These are phyloP conservation scores for Trichophyton rubrum DNA, from an alignment of 2,329 filamentous ascomycete species.

Conservation along the genomic window DNA sequence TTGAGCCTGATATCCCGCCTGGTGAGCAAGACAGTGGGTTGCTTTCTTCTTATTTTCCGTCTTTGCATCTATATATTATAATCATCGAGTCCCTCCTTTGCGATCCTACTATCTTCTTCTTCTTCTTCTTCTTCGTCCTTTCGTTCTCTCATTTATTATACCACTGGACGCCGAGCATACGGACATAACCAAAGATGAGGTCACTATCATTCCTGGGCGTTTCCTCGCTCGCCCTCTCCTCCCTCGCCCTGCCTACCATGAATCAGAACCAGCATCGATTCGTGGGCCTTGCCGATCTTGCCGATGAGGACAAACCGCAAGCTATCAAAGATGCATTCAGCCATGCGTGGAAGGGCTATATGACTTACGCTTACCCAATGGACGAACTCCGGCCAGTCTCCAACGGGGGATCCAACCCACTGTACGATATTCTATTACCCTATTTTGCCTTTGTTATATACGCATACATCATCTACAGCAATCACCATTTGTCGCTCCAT, in stretches of 20 bases:
- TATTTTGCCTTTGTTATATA: not conserved
- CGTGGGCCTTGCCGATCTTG: not conserved
- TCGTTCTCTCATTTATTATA: not conserved
- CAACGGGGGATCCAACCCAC: conserved; percentile 54
- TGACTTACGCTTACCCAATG: conserved; percentile 60
- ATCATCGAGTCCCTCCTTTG: too few species aligned
- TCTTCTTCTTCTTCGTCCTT: not conserved
- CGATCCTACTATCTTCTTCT: too few species aligned
- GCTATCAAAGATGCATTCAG: conserved; percentile 58
- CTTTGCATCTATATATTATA: too few species aligned
- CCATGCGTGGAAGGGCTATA: conserved; percentile 61
- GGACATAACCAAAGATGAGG: not conserved
- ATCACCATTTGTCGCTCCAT: not conserved
- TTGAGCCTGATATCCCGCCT: not conserved
- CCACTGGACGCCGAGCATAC: too few species aligned
- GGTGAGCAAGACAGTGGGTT: too few species aligned
- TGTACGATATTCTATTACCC: conserved; percentile 37
- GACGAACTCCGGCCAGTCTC: conserved; percentile 61
- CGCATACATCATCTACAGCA: not conserved
- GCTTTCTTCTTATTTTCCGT: too few species aligned
- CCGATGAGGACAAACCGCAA: conserved; percentile 34
- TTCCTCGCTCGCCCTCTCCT: conserved; percentile 2
- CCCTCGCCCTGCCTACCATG: conserved; percentile 7
- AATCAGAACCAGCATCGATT: not conserved
- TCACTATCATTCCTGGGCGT: not conserved